phyloP scores from a whole-genome alignment of 2,329 filamentous ascomycete species.

The Trichophyton verrucosum region DNA sequence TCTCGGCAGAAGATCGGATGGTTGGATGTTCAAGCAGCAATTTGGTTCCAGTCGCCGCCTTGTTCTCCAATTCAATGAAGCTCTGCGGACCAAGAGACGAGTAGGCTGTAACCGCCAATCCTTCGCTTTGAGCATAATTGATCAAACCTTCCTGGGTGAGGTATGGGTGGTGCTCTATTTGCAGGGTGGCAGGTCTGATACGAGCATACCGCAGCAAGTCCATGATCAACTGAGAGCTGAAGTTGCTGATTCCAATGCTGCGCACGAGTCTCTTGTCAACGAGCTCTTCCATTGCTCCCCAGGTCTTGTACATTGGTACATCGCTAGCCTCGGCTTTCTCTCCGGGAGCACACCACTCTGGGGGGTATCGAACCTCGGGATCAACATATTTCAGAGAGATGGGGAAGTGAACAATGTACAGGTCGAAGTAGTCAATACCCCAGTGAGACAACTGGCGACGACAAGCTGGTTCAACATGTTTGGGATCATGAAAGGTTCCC shows the following conservation, averaged over 20 bases:
- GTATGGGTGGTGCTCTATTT: conserved; percentile 87
- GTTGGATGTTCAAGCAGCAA: conserved; percentile 59
- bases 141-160: conserved; percentile 63
- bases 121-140: conserved; percentile 54
- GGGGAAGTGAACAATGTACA: conserved; percentile 84
- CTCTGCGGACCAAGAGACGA: conserved; percentile 69
- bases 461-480: conserved; percentile 62
- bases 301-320: conserved; percentile 67
- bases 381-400: conserved; percentile 76
- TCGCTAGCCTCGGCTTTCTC: conserved; percentile 52
- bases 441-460: conserved; percentile 69
- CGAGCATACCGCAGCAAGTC: conserved; percentile 68
- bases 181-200: conserved; percentile 62
- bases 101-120: conserved; percentile 68
- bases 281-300: conserved; percentile 65
- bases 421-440: conserved; percentile 79
- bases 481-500: conserved; percentile 78
- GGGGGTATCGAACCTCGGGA: conserved; percentile 65
- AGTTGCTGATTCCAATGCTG: conserved; percentile 74
- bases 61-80: conserved; percentile 65
- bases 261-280: conserved; percentile 56
- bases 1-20: conserved; percentile 54
- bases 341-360: conserved; percentile 60
- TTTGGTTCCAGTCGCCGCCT: conserved; percentile 51
- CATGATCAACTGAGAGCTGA: conserved; percentile 63